A percentile compares a stretch with the other conserved stretches of the same genome.
Conservation (phyloP, 148 eudicot genomes). For the Camellia granthamiana region DNA sequence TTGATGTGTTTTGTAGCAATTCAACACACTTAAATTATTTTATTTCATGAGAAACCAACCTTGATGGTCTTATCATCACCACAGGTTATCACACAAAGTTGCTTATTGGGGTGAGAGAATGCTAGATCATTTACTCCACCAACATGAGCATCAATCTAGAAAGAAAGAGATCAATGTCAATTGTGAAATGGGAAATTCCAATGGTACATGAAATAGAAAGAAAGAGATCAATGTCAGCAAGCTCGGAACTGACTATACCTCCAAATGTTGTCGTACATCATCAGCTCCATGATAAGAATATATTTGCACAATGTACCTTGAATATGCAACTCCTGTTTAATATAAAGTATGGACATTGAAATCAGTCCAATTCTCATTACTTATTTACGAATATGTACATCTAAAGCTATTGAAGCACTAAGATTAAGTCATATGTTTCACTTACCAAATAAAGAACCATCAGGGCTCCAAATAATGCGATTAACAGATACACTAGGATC, state of each 20-base stretch:
- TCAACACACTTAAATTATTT: neutral
- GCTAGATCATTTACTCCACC: constrained; percentile 94
- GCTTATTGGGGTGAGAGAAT: constrained; percentile 73
- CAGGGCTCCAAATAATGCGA: constrained; percentile 94
- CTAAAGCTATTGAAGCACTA: neutral
- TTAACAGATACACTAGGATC: constrained; percentile 79
- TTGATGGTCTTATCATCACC: constrained; percentile 92
- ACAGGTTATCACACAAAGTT: constrained; percentile 80
- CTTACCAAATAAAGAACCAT: constrained; percentile 86
- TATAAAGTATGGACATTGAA: neutral
- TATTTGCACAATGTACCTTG: constrained; percentile 75
- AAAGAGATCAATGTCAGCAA: neutral
- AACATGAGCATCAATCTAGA: constrained; percentile 85
- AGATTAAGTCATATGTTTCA: neutral
- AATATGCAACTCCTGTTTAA: constrained; percentile 79
- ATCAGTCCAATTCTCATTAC: neutral
- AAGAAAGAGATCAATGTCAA: constrained; percentile 11
- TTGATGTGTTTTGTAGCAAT: neutral
- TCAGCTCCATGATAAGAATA: constrained; percentile 64
- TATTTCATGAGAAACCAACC: constrained; percentile 29
- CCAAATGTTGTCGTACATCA: constrained; percentile 66
- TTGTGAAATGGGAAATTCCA: neutral
- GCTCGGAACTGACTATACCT: constrained; percentile 44
- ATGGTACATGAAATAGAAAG: neutral
- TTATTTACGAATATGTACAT: too few relatives aligned